These are phyloP conservation scores for Pulveroboletus sp. DNA, from an alignment of 768 basidiomycete genomes.

Conservation along the genomic window DNA sequence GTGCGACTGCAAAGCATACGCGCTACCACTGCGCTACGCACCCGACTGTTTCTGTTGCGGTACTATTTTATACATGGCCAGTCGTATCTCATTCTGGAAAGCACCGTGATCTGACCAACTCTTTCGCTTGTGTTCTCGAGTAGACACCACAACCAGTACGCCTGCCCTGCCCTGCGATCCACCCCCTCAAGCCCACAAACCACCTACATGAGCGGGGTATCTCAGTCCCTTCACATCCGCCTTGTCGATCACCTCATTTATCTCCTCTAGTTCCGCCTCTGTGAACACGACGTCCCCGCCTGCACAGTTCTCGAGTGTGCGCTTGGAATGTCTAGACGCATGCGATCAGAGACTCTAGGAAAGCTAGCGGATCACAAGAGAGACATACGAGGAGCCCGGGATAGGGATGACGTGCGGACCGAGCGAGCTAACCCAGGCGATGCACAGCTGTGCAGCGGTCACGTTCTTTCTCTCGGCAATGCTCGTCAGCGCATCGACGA, in stretches of 20 bases:
- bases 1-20: constrained; percentile 37
- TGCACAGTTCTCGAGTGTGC: constrained; percentile 42
- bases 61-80: background rate
- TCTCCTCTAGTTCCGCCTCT: constrained; percentile 35
- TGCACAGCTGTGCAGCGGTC: constrained; percentile 38
- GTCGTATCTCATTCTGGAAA: too few relatives aligned
- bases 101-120: too few relatives aligned
- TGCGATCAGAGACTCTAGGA: background rate
- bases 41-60: constrained; percentile 1
- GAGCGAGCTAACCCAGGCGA: constrained; percentile 40
- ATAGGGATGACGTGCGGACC: constrained; percentile 46
- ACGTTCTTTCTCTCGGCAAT: constrained; percentile 41
- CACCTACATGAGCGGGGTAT: constrained; percentile 24
- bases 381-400: constrained; percentile 43
- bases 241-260: constrained; percentile 36
- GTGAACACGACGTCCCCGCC: constrained; percentile 41
- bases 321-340: constrained; percentile 25
- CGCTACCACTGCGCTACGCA: constrained; percentile 37
- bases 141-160: too few relatives aligned
- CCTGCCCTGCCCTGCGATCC: too few relatives aligned
- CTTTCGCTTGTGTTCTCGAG: too few relatives aligned
- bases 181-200: constrained; percentile 29
- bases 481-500: constrained; percentile 39
- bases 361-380: constrained; percentile 11
- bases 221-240: constrained; percentile 38